Evolutionary conservation across 2,329 filamentous ascomycete genomes (phyloP), one percentile per base, ranked within the genome.

Genomic region (Zalaria obscura): DNA sequence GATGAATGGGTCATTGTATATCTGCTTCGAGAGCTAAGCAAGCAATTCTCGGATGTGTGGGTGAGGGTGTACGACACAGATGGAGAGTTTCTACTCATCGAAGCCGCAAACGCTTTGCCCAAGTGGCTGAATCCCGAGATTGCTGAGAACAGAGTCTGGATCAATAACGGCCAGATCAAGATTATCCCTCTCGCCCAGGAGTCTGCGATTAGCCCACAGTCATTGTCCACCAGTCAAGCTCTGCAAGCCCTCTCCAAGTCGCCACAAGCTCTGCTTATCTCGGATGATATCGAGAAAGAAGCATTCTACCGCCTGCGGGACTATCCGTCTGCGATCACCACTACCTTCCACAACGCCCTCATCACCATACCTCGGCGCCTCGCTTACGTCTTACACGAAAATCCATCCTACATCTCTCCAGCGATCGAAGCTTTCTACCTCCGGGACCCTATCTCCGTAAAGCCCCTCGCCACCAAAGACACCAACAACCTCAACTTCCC

Each of bases 1-100:
- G 91, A 98, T 53, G 93, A 98, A 65, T 98, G 91, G 93, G 73
- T 96, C 4, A 80, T 96, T 45, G 88, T 96, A 18, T 94, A 88
- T 62, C 66, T 96, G 4, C 68, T 98, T 27, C 77, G 83, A 36
- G 81, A 93, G 61, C 65, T 96, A 51, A 88, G 80, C 51, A 82
- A 72, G 50, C 69, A 73, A 32, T 83, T 83, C 52, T 67, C 76
- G 4, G 70, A 81, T 45, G 68, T 87, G 5, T 98, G 89, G 88
- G 74, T 87, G 37, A 78, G 83, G 38, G 72, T 93, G 3, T 78
- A 75, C 45, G 91, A 98, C 58, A 81, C 78, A 38, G 91, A 96
- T 62, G 93, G 93, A 52, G 88, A 98, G 57, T 98, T 98, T 53
- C 72, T 98, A 39, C 76, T 98, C 11, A 81, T 95, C 42, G 91